Percentiles rank a stretch among this genome's conserved stretches.
phyloP scores from a whole-genome alignment of 768 basidiomycete genomes.

The Rubroboletus pulcherrimus region DNA sequence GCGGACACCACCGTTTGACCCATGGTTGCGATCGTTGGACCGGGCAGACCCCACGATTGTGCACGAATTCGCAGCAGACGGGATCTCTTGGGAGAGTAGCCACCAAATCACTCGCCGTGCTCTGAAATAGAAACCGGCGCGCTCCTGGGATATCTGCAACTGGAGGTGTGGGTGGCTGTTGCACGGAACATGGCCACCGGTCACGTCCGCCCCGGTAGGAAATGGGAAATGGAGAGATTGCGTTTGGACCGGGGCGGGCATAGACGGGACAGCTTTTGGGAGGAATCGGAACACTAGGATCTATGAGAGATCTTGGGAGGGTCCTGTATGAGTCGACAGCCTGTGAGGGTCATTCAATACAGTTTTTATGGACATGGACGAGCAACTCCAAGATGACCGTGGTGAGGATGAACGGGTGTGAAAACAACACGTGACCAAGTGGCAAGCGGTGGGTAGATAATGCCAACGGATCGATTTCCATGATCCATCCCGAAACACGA shows the following conservation, averaged over 20 bases:
- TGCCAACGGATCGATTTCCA: neutral
- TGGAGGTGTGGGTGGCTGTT: neutral
- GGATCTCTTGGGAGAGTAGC: neutral
- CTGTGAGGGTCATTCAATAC: neutral
- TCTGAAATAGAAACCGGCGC: neutral
- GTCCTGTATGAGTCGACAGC: neutral
- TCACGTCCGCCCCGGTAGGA: neutral
- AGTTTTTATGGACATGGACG: neutral
- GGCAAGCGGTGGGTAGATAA: neutral
- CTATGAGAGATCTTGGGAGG: neutral
- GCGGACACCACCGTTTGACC: neutral
- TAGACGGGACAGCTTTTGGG: constrained; percentile 4
- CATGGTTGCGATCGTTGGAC: neutral
- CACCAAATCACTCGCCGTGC: neutral
- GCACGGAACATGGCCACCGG: neutral
- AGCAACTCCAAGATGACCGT: neutral
- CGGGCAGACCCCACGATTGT: neutral
- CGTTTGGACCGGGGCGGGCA: constrained; percentile 4
- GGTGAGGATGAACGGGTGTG: neutral
- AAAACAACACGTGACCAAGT: constrained; percentile 11
- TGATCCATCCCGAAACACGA: neutral
- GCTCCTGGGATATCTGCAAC: neutral
- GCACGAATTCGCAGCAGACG: neutral
- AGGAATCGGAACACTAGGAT: neutral
- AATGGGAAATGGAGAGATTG: neutral